Evolutionary conservation across 331 rosid genomes (phyloP), one percentile per base, ranked within the genome.

Genomic region (Phaseolus coccineus): DNA sequence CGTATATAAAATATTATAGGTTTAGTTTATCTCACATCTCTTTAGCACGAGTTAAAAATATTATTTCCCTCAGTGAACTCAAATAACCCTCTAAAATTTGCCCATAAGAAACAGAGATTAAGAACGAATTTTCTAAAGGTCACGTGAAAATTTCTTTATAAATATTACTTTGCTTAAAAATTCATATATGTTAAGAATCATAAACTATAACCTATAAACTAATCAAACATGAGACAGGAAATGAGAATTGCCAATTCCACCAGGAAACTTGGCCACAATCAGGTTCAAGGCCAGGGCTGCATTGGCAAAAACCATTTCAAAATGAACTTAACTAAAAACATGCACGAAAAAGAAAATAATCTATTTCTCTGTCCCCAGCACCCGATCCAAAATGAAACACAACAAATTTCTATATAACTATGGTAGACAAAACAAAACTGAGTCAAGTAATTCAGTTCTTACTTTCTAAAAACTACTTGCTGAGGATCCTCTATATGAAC

Each of bases 351-450:
- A 14, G 9, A 13, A 19, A 19, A 14, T 67, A 10, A 40, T 66
- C 51, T 39, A 30, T 39, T 19, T 19, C n/a, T 30, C 33, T 39
- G 50, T 0, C 46, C 30, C 57, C 4, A n/a, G 59, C 33, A 62
- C 70, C 50, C 59, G 65, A 13, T 16, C 25, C 25, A 48, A 30
- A 33, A 64, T 48, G 11, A 59, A 37, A 71, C 44, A 52, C 27
- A 51, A 63, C 14, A 39, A 62, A 50, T 35, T 47, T 64, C 27
- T 64, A 53, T 81, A 19, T 30, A 9, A 56, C 52, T 59, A 42
- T 67, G 76, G 31, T 14, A 48, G 24, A 69, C 27, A 33, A 75
- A 84, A 80, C 56, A 61, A 82, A 81, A 72, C 70, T 69, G 80
- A 56, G 75, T 53, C 59, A 82, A 69, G 42, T 14, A 78, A 62